Percentiles rank a stretch among this genome's conserved stretches.
Conservation (phyloP, 1,284 basidiomycete genomes). For the Cryptococcus amylolentus region DNA sequence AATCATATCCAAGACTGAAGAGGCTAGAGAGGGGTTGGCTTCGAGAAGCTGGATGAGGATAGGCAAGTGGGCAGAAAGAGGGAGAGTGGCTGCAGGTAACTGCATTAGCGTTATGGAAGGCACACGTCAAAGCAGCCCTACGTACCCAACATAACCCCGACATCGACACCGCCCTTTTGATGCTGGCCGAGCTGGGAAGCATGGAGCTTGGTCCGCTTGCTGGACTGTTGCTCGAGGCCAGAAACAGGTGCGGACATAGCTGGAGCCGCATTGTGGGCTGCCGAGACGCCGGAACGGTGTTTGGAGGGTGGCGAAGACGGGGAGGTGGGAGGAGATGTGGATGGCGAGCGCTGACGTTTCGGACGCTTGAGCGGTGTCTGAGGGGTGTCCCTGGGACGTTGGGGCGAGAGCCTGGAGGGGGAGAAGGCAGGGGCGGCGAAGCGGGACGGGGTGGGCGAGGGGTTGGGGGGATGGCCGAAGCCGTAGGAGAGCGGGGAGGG, state of each 20-base stretch:
- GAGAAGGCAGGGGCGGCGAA: neutral
- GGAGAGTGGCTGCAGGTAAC: conserved; percentile 30
- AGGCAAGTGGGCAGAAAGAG: conserved; percentile 36
- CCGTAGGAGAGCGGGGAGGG: conserved; percentile 40
- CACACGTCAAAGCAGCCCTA: neutral
- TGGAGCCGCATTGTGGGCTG: too few species aligned
- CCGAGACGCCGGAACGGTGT: too few species aligned
- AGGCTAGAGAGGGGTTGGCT: conserved; percentile 29
- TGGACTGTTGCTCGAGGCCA: neutral
- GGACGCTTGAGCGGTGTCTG: conserved; percentile 17
- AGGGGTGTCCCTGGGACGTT: too few species aligned
- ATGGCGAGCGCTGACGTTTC: conserved; percentile 26
- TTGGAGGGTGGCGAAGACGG: conserved; percentile 9
- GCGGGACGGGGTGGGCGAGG: conserved; percentile 7
- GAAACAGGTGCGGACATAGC: too few species aligned
- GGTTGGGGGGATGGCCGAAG: conserved; percentile 27
- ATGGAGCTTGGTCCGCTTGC: conserved; percentile 31
- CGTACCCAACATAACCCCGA: conserved; percentile 44
- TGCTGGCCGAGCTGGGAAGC: neutral
- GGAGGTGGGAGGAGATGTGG: conserved; percentile 24
- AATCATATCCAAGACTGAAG: conserved; percentile 30
- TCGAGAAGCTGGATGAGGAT: conserved; percentile 39
- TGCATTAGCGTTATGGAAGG: neutral
- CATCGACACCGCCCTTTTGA: conserved; percentile 25
- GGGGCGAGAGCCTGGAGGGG: neutral